These are phyloP conservation scores for Urtica urens DNA, from an alignment of 306 rosid genomes.

Conservation along the genomic window DNA sequence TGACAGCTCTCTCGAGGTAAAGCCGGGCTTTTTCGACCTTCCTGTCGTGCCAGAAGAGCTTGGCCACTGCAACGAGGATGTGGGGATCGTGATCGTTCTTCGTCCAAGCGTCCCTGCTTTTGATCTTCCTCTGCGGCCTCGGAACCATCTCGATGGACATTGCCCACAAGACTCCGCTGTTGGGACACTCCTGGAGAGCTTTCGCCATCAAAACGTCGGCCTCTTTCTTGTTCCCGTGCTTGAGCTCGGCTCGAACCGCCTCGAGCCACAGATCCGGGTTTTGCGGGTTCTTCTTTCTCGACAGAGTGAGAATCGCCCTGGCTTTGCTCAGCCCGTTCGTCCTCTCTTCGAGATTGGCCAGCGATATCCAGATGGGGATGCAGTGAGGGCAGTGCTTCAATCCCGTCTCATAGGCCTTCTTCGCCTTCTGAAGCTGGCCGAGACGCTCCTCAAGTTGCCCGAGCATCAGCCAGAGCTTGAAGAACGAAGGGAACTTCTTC, in stretches of 20 bases:
- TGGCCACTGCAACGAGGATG: conserved; percentile 77
- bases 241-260: conserved; percentile 72
- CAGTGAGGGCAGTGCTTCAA: conserved; percentile 57
- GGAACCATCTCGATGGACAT: conserved; percentile 91
- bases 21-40: conserved; percentile 87
- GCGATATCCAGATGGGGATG: conserved; percentile 76
- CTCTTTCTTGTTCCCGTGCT: conserved; percentile 76
- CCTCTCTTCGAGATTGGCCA: conserved; percentile 80
- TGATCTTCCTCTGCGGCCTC: conserved; percentile 77
- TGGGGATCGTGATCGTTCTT: conserved; percentile 89
- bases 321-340: conserved; percentile 77
- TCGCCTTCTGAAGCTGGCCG: conserved; percentile 55
- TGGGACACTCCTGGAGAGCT: conserved; percentile 82
- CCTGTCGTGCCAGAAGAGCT: conserved; percentile 77
- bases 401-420: conserved; percentile 66
- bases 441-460: conserved; percentile 83
- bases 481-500: conserved; percentile 64
- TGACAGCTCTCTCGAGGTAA: conserved; percentile 83
- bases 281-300: conserved; percentile 79
- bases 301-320: conserved; percentile 83
- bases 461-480: conserved; percentile 86
- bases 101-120: conserved; percentile 82
- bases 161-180: conserved; percentile 82
- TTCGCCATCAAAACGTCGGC: conserved; percentile 87
- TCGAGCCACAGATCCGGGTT: conserved; percentile 91